phyloP scores from a whole-genome alignment of 177 flowering plant genomes.

The Vitis hybrid region DNA sequence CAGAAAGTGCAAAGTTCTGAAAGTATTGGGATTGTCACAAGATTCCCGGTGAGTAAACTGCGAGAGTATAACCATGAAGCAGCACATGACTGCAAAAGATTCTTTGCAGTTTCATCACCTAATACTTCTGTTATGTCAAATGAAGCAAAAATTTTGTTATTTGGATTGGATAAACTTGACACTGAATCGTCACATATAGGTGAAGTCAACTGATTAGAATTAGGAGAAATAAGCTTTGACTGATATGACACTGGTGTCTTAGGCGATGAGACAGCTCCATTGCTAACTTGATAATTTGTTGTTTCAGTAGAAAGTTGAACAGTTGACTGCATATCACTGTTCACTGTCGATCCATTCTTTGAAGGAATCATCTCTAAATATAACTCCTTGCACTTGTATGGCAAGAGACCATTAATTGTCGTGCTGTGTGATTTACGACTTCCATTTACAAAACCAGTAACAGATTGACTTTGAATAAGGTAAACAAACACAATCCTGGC shows the following conservation, averaged over 20 bases:
- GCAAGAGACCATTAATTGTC: conserved; percentile 18
- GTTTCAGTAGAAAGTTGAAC: conserved; percentile 19
- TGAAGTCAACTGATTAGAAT: conserved; percentile 17
- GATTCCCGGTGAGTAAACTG: conserved; percentile 62
- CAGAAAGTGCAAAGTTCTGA: conserved; percentile 44
- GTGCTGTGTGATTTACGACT: conserved; percentile 9
- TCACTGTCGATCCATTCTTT: conserved; percentile 14
- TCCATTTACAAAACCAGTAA: conserved; percentile 21
- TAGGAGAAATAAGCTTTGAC: conserved; percentile 38
- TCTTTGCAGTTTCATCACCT: conserved; percentile 48
- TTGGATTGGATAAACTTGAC: conserved; percentile 18
- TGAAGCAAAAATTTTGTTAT: conserved; percentile 22
- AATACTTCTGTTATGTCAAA: conserved; percentile 40
- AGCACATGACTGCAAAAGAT: conserved; percentile 54
- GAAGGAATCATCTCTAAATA: conserved; percentile 45
- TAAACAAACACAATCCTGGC: conserved; percentile 61
- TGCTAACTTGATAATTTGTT: conserved; percentile 22
- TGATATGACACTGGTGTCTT: conserved; percentile 46
- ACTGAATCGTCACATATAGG: conserved; percentile 26
- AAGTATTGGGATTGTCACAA: conserved; percentile 61
- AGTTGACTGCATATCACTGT: conserved; percentile 8
- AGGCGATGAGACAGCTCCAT: conserved; percentile 54
- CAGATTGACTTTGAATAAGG: conserved; percentile 35
- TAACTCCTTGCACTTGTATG: conserved; percentile 53
- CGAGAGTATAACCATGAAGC: conserved; percentile 56